Evolutionary conservation across 805 yeast genomes (phyloP), one percentile per base, ranked within the genome.

Genomic region (Pichia thaimueangensis): DNA sequence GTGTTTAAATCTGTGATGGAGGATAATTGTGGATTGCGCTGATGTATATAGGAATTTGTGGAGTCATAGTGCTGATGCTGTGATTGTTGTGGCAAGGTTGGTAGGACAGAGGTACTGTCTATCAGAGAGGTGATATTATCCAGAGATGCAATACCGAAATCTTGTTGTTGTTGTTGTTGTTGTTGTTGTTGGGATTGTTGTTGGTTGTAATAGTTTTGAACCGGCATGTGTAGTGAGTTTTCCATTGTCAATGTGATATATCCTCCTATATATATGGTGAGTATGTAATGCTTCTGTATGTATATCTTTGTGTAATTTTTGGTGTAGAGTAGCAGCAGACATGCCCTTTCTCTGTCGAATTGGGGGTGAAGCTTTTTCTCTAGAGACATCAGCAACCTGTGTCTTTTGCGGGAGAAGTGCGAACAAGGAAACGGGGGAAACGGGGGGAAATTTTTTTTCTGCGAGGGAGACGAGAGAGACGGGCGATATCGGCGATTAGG

Each of bases 171-270:
- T 17, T 17, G 20, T 17, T 25, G 39, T n/a, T 13, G 25, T 15
- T 17, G 24, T 21, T 23, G 30, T 5, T n/a, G 25, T 27, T n/a
- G 31, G 11, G 20, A 41, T 19, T 37, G 41, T 19, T 43, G 42
- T 20, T 37, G 42, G n/a, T 37, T 42, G 20, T 43, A 43, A 16
- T 38, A 43, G 30, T 38, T 29, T 12, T 35, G 38, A 4, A 34
- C 42, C 0, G 46, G 46, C 5, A 43, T 28, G 28, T 43, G 42
- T 9, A 43, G n/a, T 2, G 46, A 34, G 29, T 43, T 35, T 8
- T 43, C 42, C 46, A 43, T 43, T 12, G 28, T 25, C 28, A 25
- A 12, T 12, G 28, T 9, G 9, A 25, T 25, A 9, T 25, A 12
- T 10, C 12, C 12, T 9, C 28, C 28, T 25, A 10, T 25, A n/a